Percentiles rank a stretch among this genome's conserved stretches.
phyloP scores from a whole-genome alignment of 2,329 filamentous ascomycete species.

The Lecanosticta acicola region DNA sequence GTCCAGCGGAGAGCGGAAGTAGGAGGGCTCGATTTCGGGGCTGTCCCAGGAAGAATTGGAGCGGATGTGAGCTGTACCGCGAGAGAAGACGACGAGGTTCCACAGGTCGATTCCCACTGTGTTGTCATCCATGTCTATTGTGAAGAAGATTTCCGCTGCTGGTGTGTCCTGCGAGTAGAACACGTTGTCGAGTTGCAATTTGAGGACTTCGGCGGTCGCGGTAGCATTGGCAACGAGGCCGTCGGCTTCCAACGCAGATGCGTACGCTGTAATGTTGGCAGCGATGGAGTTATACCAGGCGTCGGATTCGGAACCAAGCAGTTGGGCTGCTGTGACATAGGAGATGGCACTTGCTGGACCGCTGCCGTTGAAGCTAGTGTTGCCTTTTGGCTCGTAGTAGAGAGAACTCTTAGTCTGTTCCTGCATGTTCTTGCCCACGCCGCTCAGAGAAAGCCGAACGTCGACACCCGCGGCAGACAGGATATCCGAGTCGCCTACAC shows the following conservation, averaged over 20 bases:
- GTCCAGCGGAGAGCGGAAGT: conserved; percentile 39
- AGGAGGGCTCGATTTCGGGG: conserved; percentile 40
- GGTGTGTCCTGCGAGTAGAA: conserved; percentile 20
- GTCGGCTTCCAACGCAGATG: conserved; percentile 15
- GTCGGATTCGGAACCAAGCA: conserved; percentile 31
- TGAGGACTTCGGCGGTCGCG: conserved; percentile 19
- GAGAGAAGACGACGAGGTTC: conserved; percentile 29
- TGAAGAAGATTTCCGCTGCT: conserved; percentile 36
- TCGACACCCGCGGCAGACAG: conserved; percentile 27
- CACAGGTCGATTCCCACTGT: conserved; percentile 35
- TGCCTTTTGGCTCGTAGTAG: conserved; percentile 8
- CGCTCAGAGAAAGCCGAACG: conserved; percentile 3
- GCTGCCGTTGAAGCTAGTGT: conserved; percentile 30
- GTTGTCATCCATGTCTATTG: conserved; percentile 25
- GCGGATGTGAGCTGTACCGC: conserved; percentile 24
- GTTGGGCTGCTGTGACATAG: conserved; percentile 34
- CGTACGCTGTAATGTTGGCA: conserved; percentile 29
- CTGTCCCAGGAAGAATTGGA: conserved; percentile 26
- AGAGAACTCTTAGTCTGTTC: conserved; percentile 19
- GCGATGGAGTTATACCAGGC: conserved; percentile 24
- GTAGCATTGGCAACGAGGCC: conserved; percentile 20
- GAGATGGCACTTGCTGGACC: conserved; percentile 36
- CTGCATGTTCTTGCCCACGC: conserved; percentile 12
- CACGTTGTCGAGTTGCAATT: conserved; percentile 24
- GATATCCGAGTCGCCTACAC: conserved; percentile 43